Evolutionary conservation across 495 filamentous ascomycete genomes (phyloP).

Genomic region (Podospora tetraspora): DNA sequence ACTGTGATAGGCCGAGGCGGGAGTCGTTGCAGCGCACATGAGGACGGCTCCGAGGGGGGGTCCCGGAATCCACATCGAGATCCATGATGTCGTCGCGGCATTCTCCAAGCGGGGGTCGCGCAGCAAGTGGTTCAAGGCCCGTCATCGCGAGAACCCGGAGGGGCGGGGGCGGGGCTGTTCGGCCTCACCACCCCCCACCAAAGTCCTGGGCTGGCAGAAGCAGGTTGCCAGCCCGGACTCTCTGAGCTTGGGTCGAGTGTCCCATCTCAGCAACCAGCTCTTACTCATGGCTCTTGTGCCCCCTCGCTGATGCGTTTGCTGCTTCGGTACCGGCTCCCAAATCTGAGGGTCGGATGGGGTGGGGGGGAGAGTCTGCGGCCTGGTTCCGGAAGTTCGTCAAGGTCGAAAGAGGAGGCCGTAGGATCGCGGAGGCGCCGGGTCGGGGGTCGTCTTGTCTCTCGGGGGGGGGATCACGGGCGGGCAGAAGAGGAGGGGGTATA

Average conservation of each 20-base stretch:
- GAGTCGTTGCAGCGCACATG: neutral
- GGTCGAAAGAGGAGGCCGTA: neutral
- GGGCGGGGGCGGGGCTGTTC: neutral
- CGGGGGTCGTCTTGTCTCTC: slow-evolving; percentile 13
- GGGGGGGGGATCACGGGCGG: slow-evolving; percentile 3
- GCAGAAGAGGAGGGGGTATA: neutral
- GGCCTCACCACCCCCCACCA: neutral
- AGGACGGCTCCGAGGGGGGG: neutral
- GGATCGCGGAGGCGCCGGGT: neutral
- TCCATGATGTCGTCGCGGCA: neutral
- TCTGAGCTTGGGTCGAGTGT: neutral
- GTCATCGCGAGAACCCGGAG: neutral
- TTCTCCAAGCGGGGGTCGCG: neutral
- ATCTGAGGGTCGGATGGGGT: neutral
- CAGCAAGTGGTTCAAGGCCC: neutral
- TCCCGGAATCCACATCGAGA: neutral
- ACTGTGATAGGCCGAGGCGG: slow-evolving; percentile 11
- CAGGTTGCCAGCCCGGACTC: neutral
- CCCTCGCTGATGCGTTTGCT: neutral
- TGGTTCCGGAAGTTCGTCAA: neutral
- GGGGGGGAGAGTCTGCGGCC: neutral
- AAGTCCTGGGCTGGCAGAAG: neutral
- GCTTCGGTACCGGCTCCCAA: neutral
- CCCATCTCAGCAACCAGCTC: neutral
- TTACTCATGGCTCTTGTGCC: neutral